Base-by-base conservation (phyloP, 768 basidiomycete species). In the Rhodotorula taiwanensis region DNA sequence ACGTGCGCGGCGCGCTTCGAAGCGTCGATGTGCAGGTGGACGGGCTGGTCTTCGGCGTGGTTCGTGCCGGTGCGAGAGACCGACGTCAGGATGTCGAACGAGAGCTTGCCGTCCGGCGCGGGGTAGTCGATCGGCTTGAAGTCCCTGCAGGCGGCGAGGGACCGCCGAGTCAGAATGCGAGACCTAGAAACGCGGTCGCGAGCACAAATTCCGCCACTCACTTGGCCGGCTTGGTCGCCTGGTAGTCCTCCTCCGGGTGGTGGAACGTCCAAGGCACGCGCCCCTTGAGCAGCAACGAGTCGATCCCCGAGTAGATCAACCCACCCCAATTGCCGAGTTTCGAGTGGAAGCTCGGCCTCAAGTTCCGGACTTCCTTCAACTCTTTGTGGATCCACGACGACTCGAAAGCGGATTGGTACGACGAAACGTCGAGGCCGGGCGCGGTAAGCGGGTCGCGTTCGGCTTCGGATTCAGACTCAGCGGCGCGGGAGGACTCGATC, bases 1-100 rank as follows among this genome's bases (percentile, higher is more conserved):
- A 94, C 89, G 73, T 98, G 94, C 28, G 82, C 78, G 83, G 81
- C 13, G 74, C 73, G 71, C 50, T 72, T 72, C 11, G 63, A 53
- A 31, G 76, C 73, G 34, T 76, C 65, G 21, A 75, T 83, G 36
- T 86, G 81, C 52, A 98, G 79, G 76, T 99, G 95, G 20, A 89
- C 79, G 5, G 86, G 90, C 75, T 97, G 91, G 75, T 97, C 91
- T 75, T 99, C 94, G n/a, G 87, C 85, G 72, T 98, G 94, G 73
- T 94, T 94, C 21, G 94, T 97, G 0, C 88, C 89, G 11, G 94
- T 95, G 48, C 95, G 81, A 5, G 88, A 81, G 42, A 99, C 81
- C 39, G 87, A 87, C 0, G 90, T 98, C 75, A 98, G 80, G 72
- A 99, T 79, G 74, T 98, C 94, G 33, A 94, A 97, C 9, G 89